Evolutionary conservation across 192 early-diverging fungal genomes (phyloP), one percentile per base, ranked within the genome.

Genomic region (Geranomyces variabilis): DNA sequence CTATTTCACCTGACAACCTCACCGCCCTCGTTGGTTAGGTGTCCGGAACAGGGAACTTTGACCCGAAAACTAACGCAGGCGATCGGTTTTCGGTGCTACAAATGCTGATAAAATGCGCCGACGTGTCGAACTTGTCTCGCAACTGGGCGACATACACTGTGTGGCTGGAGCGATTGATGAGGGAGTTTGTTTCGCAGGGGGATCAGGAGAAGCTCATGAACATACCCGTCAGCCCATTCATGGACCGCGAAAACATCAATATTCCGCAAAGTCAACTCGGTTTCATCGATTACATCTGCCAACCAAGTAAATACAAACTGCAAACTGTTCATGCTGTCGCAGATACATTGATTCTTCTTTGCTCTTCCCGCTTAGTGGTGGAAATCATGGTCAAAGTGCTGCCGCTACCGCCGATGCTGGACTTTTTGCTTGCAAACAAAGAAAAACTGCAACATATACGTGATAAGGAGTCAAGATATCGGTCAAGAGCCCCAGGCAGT

Each of bases 231-330:
- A 82, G 80, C 21, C 75, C 78, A 72, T 83, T 84, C 66, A 83
- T 85, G 80, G 74, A 85, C 63, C 73, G 85, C 31, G 72, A 68
- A 17, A 79, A 69, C 13, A 83, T 82, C 30, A 80, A 85, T 73
- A 82, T 87, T 43, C 83, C 85, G 29, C 83, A 84, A 58, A 84
- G 85, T 59, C 85, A 87, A 64, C 70, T 87, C 44, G 85, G 85
- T 9, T 86, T 86, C 70, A 86, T 86, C 62, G 82, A 84, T 36
- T 86, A 76, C 60, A 81, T 86, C 1, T 70, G 68, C 31, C 68
- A 60, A 26, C 68, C 68, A 24, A 70, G 68, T 70, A 46, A 34
- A 56, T 70, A 9, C 15, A 0, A 3, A 36, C 58, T 60, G 44
- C 7, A 36, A 36, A 13, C 9, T 26, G 22, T 14, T 0, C 30